Base-by-base conservation (phyloP, 2,329 filamentous ascomycete genomes). In the Calonectria multiphialidica region DNA sequence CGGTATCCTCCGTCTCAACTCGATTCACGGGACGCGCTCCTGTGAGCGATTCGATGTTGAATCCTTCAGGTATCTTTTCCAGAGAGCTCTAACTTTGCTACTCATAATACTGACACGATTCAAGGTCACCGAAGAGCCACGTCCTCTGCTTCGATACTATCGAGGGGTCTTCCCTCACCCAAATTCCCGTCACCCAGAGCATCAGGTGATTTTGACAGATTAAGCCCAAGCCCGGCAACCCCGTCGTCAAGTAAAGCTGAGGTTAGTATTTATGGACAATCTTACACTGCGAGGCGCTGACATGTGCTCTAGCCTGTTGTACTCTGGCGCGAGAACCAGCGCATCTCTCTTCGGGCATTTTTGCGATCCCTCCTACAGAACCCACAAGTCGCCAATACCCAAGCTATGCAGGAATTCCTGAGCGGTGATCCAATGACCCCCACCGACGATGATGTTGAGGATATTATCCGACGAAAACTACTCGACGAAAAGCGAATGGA, bases 261-360 rank as follows among this genome's bases (percentile, higher is more conserved):
- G 44, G 82, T 82, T 74, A 15, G 80, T 73, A 47, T 28, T 18
- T 18, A 13, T 15, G n/a, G 10, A 30, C 13, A 6, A 8, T 18
- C 10, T 8, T 7, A 37, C 10, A 21, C 18, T 37, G 18, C 16
- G 53, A 18, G 21, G 25, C n/a, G 53, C 78, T 85, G 72, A 86
- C 70, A n/a, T 44, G 21, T 6, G 10, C 6, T 42, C 15, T 70
- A 92, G 81, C 86, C 88, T 25, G 83, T 94, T 4, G 85, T 91
- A 0, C 86, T 98, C 18, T 96, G 94, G 86, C 91, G 97, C 47
- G 97, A 99, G 85, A 93, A 92, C 76, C 97, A 98, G 84, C 91
- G 97, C 76, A 94, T 98, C 21, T 98, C 96, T 2, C 87, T 99
- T 5, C 91, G 97, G 66, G 96, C 97, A 0, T 98, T 97, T 82